Base-by-base conservation (phyloP, 2,329 filamentous ascomycete genomes). In the Furcasterigmium sp. region DNA sequence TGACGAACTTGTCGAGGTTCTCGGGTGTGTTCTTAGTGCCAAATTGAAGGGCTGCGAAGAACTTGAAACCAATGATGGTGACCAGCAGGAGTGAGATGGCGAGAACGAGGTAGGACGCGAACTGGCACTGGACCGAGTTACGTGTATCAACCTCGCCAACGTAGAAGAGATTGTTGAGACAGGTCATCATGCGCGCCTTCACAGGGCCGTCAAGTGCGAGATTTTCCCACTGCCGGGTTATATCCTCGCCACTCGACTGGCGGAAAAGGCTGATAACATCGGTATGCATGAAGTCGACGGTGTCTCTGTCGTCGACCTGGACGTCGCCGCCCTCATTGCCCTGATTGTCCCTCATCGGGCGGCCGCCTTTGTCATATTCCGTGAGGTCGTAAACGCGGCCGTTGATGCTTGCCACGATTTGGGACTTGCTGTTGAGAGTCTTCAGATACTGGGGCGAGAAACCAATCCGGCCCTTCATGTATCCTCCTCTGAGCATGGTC, bases 1-100 rank as follows among this genome's bases (percentile, higher is more conserved):
- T 96, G 62, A 98, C 76, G 62, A 98, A 98, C 63, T 98, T 98
- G 68, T 98, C 93, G 23, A 98, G 79, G 59, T 96, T 93, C 66
- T 98, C 93, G 0, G 93, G 94, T 29, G 91, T 70, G 51, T 87
- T 96, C 70, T 95, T 95, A 54, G 77, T 82, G 36, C 88, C 85
- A 56, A 98, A 98, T 59, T 98, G 93, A 46, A 98, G 75, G 8
- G 93, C 93, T 25, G 94, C 94, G 52, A 97, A 76, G 72, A 98
- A 98, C 64, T 98, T 98, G 81, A 97, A 94, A 15, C 77, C 80
- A 53, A 98, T 91, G 48, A 98, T 84, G 37, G 76, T 75, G 54
- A 84, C 85, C 36, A 98, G 73, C 45, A 96, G 53, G 51, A 89
- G 75, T 0, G 91, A 91, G 41, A 98, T 83, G 4, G 85, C 86